These are phyloP conservation scores for Plectosphaerella plurivora DNA, from an alignment of 2,329 filamentous ascomycete genomes.

Conservation along the genomic window DNA sequence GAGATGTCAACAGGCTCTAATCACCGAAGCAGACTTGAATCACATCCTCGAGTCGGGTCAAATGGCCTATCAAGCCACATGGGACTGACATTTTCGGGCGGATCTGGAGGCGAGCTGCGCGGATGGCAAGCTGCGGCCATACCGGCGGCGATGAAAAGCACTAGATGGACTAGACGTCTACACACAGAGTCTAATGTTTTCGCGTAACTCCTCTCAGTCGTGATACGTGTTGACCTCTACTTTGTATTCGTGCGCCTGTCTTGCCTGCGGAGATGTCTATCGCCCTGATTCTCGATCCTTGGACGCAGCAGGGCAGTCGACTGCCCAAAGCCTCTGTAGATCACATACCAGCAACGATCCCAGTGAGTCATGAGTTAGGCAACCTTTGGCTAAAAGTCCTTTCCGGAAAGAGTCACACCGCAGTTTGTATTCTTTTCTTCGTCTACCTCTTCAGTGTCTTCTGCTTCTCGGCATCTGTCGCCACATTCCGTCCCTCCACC, in stretches of 20 bases:
- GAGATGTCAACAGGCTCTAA: neutral
- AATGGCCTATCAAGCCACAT: neutral
- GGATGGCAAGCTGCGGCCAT: neutral
- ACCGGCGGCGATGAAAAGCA: neutral
- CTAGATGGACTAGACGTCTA: neutral
- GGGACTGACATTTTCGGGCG: neutral
- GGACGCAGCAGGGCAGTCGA: no score
- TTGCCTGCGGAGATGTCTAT: no score
- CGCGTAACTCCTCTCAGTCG: no score
- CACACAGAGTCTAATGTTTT: neutral
- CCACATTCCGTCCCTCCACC: slow-evolving; percentile 71
- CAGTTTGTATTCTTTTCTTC: neutral
- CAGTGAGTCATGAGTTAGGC: no score
- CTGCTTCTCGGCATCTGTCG: slow-evolving; percentile 90
- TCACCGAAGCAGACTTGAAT: neutral
- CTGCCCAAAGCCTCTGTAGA: no score
- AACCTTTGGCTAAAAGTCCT: no score
- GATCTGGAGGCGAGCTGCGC: neutral
- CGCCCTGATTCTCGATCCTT: no score
- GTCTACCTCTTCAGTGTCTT: slow-evolving; percentile 59
- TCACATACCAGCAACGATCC: no score
- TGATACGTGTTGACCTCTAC: no score
- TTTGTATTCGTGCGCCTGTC: no score
- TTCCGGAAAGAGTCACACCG: neutral
- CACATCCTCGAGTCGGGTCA: neutral